Conservation (phyloP, 352 stramenopile genomes). For the Phytophthora uliginosa region DNA sequence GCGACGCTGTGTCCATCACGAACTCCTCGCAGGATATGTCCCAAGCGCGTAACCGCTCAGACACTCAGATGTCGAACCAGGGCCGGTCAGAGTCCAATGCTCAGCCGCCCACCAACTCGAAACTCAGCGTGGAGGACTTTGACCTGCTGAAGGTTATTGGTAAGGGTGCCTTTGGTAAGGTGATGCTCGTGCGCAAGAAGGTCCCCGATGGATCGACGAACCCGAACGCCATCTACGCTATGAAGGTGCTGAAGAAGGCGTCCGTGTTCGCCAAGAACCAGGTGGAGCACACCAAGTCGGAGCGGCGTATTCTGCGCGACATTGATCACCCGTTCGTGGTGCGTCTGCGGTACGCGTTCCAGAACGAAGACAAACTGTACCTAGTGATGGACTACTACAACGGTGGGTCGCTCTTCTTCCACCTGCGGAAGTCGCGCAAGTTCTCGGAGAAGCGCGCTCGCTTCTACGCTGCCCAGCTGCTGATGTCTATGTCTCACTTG, state of each 20-base stretch:
- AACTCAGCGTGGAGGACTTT: constrained; percentile 94
- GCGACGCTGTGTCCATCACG: constrained; percentile 56
- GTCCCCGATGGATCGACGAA: constrained; percentile 69
- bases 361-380: constrained; percentile 95
- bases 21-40: constrained; percentile 46
- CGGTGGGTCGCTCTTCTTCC: constrained; percentile 93
- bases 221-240: constrained; percentile 91
- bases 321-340: constrained; percentile 96
- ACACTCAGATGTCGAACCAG: constrained; percentile 84
- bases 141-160: constrained; percentile 97
- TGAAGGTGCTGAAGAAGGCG: constrained; percentile 96
- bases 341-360: constrained; percentile 94
- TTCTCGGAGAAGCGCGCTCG: constrained; percentile 91
- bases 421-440: constrained; percentile 91
- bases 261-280: constrained; percentile 94
- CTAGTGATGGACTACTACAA: constrained; percentile 96
- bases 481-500: constrained; percentile 94
- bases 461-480: constrained; percentile 93
- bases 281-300: constrained; percentile 94
- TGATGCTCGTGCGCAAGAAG: constrained; percentile 96
- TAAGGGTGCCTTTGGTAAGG: constrained; percentile 97
- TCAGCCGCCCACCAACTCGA: constrained; percentile 49
- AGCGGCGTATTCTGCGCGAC: constrained; percentile 91
- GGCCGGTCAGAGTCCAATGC: constrained; percentile 62
- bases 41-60: constrained; percentile 59